Conservation (phyloP, 257 asterid species). For the Nicotiana knightiana region DNA sequence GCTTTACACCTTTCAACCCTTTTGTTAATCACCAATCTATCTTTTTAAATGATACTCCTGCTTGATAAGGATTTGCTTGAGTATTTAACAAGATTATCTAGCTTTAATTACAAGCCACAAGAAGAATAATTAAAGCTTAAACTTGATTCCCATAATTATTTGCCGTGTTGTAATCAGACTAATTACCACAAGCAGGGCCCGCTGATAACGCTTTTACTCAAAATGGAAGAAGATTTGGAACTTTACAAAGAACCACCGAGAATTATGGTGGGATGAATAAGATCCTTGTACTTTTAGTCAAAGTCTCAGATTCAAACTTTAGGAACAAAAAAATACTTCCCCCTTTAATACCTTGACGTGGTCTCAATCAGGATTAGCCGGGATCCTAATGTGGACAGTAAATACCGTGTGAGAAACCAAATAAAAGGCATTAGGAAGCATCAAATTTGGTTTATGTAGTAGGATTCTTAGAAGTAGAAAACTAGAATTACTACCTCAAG, state of each 20-base stretch:
- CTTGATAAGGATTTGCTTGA: background rate
- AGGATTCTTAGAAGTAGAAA: background rate
- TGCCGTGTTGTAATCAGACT: background rate
- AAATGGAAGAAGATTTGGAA: background rate
- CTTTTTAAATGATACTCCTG: background rate
- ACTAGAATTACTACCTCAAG: background rate
- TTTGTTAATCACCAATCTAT: background rate
- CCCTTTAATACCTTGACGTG: too few species aligned
- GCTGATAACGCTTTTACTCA: background rate
- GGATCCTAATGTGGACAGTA: too few species aligned
- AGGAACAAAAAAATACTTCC: too few species aligned
- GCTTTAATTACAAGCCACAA: background rate
- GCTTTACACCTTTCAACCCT: background rate
- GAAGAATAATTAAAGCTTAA: background rate
- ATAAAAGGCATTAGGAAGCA: background rate
- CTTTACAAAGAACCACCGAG: background rate
- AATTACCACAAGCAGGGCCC: background rate
- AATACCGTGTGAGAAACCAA: background rate
- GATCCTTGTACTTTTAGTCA: too few species aligned
- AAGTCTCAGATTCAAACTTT: too few species aligned
- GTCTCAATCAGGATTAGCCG: too few species aligned
- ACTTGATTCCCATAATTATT: background rate
- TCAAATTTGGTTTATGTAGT: background rate
- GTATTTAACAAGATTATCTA: background rate
- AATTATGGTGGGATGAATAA: too few species aligned